phyloP scores from a whole-genome alignment of 768 basidiomycete species.

The Boletus eberwhitei region DNA sequence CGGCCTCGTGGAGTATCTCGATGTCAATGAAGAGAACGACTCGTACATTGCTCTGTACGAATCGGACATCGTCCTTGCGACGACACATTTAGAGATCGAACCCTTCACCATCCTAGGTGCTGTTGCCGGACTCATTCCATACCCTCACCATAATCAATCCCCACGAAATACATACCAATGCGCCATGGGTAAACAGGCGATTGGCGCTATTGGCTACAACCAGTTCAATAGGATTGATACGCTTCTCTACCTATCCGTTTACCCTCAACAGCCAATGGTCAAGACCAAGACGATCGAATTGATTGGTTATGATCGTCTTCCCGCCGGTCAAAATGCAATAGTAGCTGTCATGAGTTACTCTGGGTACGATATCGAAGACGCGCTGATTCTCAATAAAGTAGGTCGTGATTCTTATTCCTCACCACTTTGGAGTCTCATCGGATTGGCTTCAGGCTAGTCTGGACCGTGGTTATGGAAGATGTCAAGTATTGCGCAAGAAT shows the following conservation, averaged over 20 bases:
- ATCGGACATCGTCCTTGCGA: constrained; percentile 70
- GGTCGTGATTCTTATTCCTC: constrained; percentile 14
- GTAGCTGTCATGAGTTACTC: constrained; percentile 99
- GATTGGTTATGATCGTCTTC: constrained; percentile 92
- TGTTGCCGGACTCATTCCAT: constrained; percentile 97
- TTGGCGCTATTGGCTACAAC: constrained; percentile 97
- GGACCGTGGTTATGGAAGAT: constrained; percentile 95
- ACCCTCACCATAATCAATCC: constrained; percentile 99
- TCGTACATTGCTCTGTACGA: constrained; percentile 95
- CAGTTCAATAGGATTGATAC: constrained; percentile 98
- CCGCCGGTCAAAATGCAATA: constrained; percentile 97
- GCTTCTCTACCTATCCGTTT: constrained; percentile 93
- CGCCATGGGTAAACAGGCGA: constrained; percentile 99
- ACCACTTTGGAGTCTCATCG: constrained; percentile 1
- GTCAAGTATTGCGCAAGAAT: constrained; percentile 96
- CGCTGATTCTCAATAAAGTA: constrained; percentile 91
- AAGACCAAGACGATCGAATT: constrained; percentile 98
- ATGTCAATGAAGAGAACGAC: constrained; percentile 99
- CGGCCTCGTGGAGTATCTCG: constrained; percentile 95
- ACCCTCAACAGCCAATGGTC: constrained; percentile 99
- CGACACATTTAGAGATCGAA: constrained; percentile 97
- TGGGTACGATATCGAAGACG: constrained; percentile 99
- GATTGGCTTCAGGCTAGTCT: constrained; percentile 67
- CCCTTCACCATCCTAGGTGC: constrained; percentile 97
- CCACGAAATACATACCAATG: constrained; percentile 99